These are phyloP conservation scores for Dactylellina cionopaga DNA, from an alignment of 2,329 filamentous ascomycete species.

Conservation along the genomic window DNA sequence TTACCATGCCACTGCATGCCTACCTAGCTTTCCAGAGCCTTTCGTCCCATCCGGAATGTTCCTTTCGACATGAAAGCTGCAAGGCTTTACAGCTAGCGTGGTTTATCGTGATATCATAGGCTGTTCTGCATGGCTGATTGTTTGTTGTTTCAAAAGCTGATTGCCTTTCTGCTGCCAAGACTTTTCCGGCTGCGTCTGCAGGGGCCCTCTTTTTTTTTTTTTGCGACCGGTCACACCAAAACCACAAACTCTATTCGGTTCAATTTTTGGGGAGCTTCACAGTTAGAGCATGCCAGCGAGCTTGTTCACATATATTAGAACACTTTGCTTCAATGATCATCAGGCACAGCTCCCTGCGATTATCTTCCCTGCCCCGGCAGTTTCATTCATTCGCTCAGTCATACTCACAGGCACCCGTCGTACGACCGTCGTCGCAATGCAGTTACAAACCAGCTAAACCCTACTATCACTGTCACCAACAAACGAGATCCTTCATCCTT, in stretches of 20 bases:
- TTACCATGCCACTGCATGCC: no score
- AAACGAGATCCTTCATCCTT: slow-evolving; percentile 62
- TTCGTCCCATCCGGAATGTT: neutral
- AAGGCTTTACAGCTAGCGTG: no score
- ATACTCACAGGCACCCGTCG: neutral
- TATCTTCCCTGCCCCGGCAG: slow-evolving; percentile 7
- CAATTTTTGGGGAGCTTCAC: no score
- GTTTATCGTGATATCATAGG: slow-evolving; percentile 4
- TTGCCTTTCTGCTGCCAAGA: slow-evolving; percentile 14
- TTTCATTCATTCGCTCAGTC: neutral
- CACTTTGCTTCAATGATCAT: slow-evolving; percentile 31
- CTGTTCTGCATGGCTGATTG: neutral
- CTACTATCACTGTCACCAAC: neutral
- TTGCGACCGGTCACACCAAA: no score
- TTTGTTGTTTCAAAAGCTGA: slow-evolving; percentile 18
- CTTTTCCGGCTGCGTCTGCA: neutral
- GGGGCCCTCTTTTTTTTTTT: neutral
- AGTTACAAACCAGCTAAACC: neutral
- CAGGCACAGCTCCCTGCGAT: slow-evolving; percentile 8
- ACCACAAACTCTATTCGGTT: no score
- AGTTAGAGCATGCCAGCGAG: no score
- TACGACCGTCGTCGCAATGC: neutral
- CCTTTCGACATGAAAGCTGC: neutral
- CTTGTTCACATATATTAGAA: no score
- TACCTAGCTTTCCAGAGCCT: no score